Evolutionary conservation across 306 rosid genomes (phyloP).

Genomic region (Cucurbita pepo): DNA sequence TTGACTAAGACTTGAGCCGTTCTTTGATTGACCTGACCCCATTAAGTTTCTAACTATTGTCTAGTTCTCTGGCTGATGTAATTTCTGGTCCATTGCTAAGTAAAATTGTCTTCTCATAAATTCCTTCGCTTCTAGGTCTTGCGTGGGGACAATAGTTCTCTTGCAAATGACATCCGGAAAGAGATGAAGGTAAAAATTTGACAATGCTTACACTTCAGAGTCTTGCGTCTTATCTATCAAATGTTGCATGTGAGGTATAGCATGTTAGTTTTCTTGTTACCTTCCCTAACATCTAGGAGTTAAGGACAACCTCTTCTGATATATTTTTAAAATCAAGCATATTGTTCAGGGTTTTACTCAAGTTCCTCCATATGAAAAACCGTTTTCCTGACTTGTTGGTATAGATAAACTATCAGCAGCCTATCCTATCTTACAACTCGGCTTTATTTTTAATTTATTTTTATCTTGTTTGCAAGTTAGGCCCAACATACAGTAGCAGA

Average conservation of each 20-base stretch:
- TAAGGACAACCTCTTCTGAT: background rate
- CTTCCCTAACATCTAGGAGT: background rate
- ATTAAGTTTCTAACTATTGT: background rate
- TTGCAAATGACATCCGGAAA: constrained; percentile 96
- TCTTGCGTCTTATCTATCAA: background rate
- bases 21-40: background rate
- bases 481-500: background rate
- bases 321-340: background rate
- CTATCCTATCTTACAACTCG: background rate
- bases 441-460: background rate
- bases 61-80: background rate
- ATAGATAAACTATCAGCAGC: background rate
- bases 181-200: constrained; percentile 72
- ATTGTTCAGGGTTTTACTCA: background rate
- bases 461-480: background rate
- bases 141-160: constrained; percentile 89
- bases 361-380: background rate
- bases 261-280: background rate
- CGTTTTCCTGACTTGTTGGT: background rate
- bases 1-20: background rate
- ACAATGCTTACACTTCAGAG: background rate
- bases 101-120: constrained; percentile 8
- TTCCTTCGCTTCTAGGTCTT: constrained; percentile 47
- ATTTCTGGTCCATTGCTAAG: background rate
- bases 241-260: background rate